Evolutionary conservation across 768 basidiomycete genomes (phyloP), one percentile per base, ranked within the genome.

Genomic region (Termitomyces sp.): DNA sequence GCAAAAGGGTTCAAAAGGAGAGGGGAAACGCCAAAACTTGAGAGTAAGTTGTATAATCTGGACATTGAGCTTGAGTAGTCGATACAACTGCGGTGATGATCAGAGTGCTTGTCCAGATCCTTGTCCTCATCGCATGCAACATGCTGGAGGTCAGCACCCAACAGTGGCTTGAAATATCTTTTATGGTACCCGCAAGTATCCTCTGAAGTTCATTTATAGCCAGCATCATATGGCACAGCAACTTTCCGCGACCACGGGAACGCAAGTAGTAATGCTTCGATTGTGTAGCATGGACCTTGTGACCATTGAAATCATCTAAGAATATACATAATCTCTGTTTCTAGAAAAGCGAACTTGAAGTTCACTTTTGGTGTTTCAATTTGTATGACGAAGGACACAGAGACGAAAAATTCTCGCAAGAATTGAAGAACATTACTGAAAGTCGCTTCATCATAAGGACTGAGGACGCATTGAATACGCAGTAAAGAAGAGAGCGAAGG

Each of bases 41-140:
- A 26, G 87, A 82, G 65, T 81, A 88, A 8, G 66, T 64, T 3
- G 84, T 82, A 65, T 79, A 89, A 65, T 86, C 83, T 26, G 84
- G 85, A 64, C 87, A 89, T 67, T 75, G 75, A 22, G 74, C 74
- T 46, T 65, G 60, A 42, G 69, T 63, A 31, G 61, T 62, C 1
- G 67, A 56, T 24, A 69, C 62, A 39, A 75, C 37, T 12, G 62
- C 62, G 46, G 71, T 58, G 34, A 69, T 52, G 50, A 66, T 58
- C n/a, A 69, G 44, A 58, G 58, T 56, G 29, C 59, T 51, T 54
- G 65, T 46, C 24, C 62, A 59, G 52, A 68, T 60, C 50, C 66
- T 68, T 62, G 68, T 65, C 53, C 62, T 69, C 49, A 59, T 26
- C 6, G 56, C 33, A 26, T 56, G 55, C 48, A 58, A 65, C 31